phyloP scores from a whole-genome alignment of 1,284 basidiomycete species.

The Pseudozyma sp. region DNA sequence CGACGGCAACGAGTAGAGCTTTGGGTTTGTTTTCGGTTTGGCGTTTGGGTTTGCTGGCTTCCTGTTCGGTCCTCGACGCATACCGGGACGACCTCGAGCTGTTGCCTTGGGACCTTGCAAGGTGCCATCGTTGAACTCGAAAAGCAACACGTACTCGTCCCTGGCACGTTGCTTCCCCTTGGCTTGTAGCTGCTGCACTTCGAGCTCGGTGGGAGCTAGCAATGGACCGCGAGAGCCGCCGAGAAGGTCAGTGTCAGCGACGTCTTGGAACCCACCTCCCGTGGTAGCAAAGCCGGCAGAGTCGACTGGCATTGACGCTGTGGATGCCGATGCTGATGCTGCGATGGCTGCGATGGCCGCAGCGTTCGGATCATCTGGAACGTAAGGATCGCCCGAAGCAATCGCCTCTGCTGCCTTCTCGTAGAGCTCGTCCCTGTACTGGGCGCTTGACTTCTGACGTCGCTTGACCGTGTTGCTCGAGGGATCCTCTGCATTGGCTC shows the following conservation, averaged over 20 bases:
- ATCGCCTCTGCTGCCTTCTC: conserved; percentile 40
- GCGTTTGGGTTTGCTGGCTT: conserved; percentile 18
- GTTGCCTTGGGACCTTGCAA: conserved; percentile 69
- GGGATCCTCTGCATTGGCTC: conserved; percentile 34
- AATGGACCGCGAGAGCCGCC: conserved; percentile 27
- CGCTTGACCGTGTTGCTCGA: conserved; percentile 37
- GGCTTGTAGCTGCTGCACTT: conserved; percentile 29
- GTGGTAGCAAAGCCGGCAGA: conserved; percentile 36
- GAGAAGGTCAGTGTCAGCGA: conserved; percentile 29
- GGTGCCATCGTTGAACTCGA: conserved; percentile 70
- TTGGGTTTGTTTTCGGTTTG: conserved; percentile 33
- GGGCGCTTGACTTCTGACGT: conserved; percentile 19
- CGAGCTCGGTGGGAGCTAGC: conserved; percentile 35
- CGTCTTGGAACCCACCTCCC: conserved; percentile 49
- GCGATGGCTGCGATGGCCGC: conserved; percentile 7
- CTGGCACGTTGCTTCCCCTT: conserved; percentile 53
- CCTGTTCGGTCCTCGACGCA: conserved; percentile 42
- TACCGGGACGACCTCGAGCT: conserved; percentile 59
- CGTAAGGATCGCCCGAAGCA: conserved; percentile 20
- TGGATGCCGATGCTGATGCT: background rate
- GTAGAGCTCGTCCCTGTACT: conserved; percentile 50
- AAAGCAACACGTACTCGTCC: conserved; percentile 67
- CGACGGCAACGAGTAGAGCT: conserved; percentile 46
- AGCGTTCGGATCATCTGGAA: conserved; percentile 19
- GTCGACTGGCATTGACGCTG: conserved; percentile 19